Conservation (phyloP, 192 early-diverging fungal species). For the Rhizoclosmatium globosum region DNA sequence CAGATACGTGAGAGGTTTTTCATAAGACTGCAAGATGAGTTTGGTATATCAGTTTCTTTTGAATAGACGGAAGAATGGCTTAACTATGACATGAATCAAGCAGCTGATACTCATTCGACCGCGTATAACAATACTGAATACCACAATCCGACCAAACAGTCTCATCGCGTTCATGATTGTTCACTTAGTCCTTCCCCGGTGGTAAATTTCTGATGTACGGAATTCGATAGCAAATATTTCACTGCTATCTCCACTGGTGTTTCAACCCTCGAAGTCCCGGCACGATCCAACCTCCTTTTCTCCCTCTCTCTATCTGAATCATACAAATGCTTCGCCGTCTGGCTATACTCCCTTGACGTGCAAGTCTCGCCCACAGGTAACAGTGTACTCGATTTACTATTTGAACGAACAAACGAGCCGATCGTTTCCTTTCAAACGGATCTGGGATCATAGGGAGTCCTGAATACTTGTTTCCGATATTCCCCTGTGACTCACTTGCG, state of each 20-base stretch:
- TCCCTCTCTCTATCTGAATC: not conserved
- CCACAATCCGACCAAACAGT: conserved; percentile 49
- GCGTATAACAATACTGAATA: conserved; percentile 40
- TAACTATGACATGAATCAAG: conserved; percentile 56
- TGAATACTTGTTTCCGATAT: not conserved
- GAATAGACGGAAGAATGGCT: not conserved
- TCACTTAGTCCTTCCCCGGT: not conserved
- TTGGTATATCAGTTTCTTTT: not conserved
- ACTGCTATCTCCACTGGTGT: conserved; percentile 35
- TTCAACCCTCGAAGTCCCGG: conserved; percentile 35
- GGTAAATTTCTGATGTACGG: not conserved
- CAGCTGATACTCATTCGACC: conserved; percentile 48
- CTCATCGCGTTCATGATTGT: not conserved
- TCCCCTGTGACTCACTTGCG: not conserved
- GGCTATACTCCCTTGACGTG: no score
- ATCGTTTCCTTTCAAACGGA: not conserved
- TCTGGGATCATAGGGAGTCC: conserved; percentile 38
- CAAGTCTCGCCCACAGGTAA: no score
- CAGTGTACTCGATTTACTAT: no score
- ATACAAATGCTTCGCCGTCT: not conserved
- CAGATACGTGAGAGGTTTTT: conserved; percentile 56
- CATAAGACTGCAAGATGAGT: conserved; percentile 25
- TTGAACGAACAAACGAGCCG: no score
- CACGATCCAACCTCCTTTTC: conserved; percentile 43
- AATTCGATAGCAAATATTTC: no score